These are phyloP conservation scores for Psilocybe cubensis DNA, from an alignment of 768 basidiomycete species.

Conservation along the genomic window DNA sequence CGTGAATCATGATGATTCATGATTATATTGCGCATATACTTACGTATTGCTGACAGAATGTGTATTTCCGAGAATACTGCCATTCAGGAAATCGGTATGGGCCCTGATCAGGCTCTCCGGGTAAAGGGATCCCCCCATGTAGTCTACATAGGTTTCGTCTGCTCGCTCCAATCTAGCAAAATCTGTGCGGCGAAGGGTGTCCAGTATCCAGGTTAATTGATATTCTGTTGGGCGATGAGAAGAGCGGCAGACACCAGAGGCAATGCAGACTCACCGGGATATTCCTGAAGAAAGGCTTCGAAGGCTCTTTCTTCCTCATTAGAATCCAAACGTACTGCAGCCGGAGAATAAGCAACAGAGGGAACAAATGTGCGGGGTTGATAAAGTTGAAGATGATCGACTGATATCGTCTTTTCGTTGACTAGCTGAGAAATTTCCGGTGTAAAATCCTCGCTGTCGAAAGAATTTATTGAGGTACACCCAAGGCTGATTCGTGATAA, in stretches of 20 bases:
- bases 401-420: conserved; percentile 28
- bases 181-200: conserved; percentile 67
- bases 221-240: conserved; percentile 47
- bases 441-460: conserved; percentile 38
- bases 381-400: conserved; percentile 25
- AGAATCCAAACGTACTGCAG: conserved; percentile 26
- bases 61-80: conserved; percentile 77
- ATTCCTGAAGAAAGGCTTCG: conserved; percentile 49
- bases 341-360: conserved; percentile 29
- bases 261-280: conserved; percentile 33
- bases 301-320: conserved; percentile 45
- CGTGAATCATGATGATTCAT: conserved; percentile 2
- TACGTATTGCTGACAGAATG: conserved; percentile 85
- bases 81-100: conserved; percentile 70
- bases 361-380: conserved; percentile 23
- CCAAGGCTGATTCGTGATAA: conserved; percentile 44
- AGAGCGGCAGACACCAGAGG: neutral
- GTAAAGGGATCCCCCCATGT: conserved; percentile 84
- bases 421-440: conserved; percentile 42
- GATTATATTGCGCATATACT: conserved; percentile 36
- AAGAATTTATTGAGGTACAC: conserved; percentile 39
- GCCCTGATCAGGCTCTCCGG: conserved; percentile 77
- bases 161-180: conserved; percentile 59
- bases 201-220: conserved; percentile 69
- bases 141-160: conserved; percentile 82